Evolutionary conservation across 768 basidiomycete species (phyloP).

Genomic region (Cystobasidium onofrii): DNA sequence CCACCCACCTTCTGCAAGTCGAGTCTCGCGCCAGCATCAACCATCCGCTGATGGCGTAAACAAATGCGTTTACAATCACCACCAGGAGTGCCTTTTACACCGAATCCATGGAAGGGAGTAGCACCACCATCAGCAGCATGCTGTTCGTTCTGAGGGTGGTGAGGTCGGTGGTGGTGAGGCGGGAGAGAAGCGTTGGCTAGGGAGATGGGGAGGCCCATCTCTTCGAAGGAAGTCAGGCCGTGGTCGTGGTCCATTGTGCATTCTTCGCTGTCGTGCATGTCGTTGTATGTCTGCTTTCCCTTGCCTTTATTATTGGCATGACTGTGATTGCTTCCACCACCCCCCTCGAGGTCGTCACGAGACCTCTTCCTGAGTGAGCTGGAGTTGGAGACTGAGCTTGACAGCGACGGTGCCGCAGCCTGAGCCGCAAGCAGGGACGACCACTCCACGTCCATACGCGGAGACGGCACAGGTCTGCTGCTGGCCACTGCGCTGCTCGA

Average conservation of each 20-base stretch:
- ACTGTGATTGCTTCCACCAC: not conserved
- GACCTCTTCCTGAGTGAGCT: not conserved
- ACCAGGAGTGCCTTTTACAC: conserved; percentile 22
- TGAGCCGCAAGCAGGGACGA: not conserved
- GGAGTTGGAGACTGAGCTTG: no score
- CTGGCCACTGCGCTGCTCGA: not conserved
- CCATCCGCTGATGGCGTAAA: conserved; percentile 34
- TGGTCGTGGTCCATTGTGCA: conserved; percentile 5
- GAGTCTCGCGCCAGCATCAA: conserved; percentile 20
- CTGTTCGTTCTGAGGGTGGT: conserved; percentile 19
- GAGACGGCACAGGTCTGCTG: not conserved
- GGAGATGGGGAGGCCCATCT: not conserved
- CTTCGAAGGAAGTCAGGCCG: not conserved
- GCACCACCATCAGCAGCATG: not conserved
- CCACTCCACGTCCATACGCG: not conserved
- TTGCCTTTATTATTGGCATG: not conserved
- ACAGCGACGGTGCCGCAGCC: no score
- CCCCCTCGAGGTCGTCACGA: not conserved
- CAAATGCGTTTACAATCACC: conserved; percentile 30
- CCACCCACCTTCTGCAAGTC: conserved; percentile 32
- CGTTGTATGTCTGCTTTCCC: not conserved
- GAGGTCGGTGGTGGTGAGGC: conserved; percentile 5
- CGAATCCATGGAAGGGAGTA: not conserved
- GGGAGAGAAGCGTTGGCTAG: not conserved
- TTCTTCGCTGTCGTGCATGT: not conserved